Conservation (phyloP, 1,284 basidiomycete genomes). For the Earliella scabrosa region DNA sequence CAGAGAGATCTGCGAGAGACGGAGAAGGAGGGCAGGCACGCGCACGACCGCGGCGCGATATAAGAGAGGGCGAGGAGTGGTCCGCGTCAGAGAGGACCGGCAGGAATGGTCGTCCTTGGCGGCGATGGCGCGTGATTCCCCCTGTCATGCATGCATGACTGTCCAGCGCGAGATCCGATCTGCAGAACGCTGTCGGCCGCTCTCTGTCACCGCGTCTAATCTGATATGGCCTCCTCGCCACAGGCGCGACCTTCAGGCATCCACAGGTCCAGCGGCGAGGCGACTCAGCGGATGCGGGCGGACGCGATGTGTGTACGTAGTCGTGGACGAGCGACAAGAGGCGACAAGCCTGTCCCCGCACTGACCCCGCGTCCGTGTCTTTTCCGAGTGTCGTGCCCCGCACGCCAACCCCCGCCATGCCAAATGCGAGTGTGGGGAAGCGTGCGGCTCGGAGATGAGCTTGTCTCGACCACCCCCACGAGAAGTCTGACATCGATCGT, state of each 20-base stretch:
- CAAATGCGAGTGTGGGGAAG: not conserved
- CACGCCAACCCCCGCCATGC: not conserved
- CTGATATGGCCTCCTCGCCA: not conserved
- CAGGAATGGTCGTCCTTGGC: not conserved
- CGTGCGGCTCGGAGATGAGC: not conserved
- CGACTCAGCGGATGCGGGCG: too few relatives aligned
- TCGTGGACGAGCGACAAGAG: not conserved
- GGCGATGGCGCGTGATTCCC: conserved; percentile 10
- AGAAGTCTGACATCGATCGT: not conserved
- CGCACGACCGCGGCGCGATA: not conserved
- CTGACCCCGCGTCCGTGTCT: not conserved
- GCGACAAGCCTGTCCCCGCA: not conserved
- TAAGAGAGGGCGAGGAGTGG: not conserved
- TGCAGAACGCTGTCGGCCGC: not conserved
- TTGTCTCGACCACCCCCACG: not conserved
- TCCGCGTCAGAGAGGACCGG: not conserved
- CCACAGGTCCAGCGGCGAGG: too few relatives aligned
- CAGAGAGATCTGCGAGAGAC: not conserved
- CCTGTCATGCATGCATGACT: not conserved
- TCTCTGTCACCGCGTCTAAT: not conserved
- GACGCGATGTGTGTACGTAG: too few relatives aligned
- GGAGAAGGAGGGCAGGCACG: conserved; percentile 2
- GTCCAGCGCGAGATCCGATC: conserved; percentile 9
- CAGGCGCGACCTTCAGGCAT: not conserved
- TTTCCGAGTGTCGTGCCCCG: not conserved